These are phyloP conservation scores for Corymbia maculata DNA, from an alignment of 345 rosid genomes.

Conservation along the genomic window DNA sequence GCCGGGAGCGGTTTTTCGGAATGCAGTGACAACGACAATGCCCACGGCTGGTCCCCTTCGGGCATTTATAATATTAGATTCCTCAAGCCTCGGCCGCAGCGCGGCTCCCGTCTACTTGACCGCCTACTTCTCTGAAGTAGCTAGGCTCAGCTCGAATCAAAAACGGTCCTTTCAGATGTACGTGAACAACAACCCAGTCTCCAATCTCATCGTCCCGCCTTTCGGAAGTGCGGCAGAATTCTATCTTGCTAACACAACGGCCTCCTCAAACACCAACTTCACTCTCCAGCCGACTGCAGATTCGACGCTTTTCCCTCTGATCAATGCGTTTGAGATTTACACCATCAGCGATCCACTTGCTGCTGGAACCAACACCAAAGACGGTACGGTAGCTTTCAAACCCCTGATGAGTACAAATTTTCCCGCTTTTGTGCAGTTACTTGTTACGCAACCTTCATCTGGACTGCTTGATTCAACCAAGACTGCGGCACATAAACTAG, in stretches of 20 bases:
- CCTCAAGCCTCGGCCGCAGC: not conserved
- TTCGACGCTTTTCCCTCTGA: not conserved
- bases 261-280: not conserved
- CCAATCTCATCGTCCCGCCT: slow-evolving; percentile 1
- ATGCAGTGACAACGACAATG: not conserved
- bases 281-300: not conserved
- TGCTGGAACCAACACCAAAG: not conserved
- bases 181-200: not conserved
- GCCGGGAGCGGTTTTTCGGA: not conserved
- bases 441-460: not conserved
- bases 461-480: not conserved
- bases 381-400: not conserved
- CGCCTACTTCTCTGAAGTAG: slow-evolving; percentile 7
- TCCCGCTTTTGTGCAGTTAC: not conserved
- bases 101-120: not conserved
- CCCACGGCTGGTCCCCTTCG: not conserved
- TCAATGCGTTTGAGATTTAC: slow-evolving; percentile 2
- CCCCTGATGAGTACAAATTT: not conserved
- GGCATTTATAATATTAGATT: not conserved
- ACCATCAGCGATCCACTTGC: not conserved
- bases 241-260: not conserved
- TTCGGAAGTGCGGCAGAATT: not conserved
- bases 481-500: not conserved
- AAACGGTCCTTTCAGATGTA: slow-evolving; percentile 5
- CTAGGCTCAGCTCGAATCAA: not conserved